Conservation (phyloP, 345 rosid species). For the Diplotaxis tenuifolia region DNA sequence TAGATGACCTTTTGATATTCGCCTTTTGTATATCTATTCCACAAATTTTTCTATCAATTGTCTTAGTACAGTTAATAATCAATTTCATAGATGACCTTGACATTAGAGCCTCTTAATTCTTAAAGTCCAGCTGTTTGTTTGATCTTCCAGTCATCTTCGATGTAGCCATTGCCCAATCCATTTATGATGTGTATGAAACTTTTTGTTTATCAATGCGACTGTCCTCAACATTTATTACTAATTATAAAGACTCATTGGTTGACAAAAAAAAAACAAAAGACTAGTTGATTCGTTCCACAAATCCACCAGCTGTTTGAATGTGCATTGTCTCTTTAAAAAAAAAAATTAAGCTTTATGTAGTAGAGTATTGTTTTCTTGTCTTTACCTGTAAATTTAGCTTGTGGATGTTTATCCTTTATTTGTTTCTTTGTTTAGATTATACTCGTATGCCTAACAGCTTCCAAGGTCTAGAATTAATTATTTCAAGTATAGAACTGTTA, state of each 20-base stretch:
- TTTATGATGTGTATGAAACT: conserved; percentile 11
- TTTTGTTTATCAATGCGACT: conserved; percentile 16
- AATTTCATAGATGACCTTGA: conserved; percentile 2
- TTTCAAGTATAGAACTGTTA: background rate
- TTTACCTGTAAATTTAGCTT: background rate
- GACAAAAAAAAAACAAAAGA: background rate
- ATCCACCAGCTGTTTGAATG: conserved; percentile 6
- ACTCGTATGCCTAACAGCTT: background rate
- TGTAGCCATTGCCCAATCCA: conserved; percentile 30
- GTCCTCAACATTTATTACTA: conserved; percentile 25
- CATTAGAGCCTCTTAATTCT: background rate
- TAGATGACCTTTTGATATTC: background rate
- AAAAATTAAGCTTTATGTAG: background rate
- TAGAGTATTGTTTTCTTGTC: conserved; percentile 11
- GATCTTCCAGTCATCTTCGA: conserved; percentile 20
- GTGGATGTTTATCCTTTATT: conserved; percentile 6
- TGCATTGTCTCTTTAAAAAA: conserved; percentile 10
- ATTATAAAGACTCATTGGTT: conserved; percentile 3
- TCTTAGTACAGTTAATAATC: background rate
- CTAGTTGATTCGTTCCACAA: conserved; percentile 1
- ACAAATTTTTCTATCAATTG: background rate
- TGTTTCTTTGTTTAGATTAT: background rate
- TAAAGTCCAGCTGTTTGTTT: conserved; percentile 29
- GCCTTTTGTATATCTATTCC: background rate
- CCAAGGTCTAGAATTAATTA: background rate